A percentile compares a stretch with the other conserved stretches of the same genome.
Evolutionary conservation across 306 rosid genomes (phyloP).

Genomic region (Astragalus glycyphyllos): DNA sequence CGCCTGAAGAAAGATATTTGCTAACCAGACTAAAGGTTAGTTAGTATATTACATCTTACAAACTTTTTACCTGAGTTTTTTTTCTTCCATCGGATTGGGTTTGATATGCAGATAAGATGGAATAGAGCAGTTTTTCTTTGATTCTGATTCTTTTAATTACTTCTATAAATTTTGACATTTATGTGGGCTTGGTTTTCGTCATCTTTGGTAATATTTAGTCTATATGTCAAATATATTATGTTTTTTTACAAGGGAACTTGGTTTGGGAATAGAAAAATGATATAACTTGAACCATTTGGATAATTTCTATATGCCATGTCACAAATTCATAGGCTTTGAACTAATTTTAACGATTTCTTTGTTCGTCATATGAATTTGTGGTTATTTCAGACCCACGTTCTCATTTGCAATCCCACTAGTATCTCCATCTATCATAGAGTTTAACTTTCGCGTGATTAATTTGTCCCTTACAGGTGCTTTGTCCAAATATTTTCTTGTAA

Average conservation of each 20-base stretch:
- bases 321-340: slow-evolving; percentile 1
- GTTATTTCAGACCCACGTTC: slow-evolving; percentile 19
- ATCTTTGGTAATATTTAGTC: slow-evolving; percentile 34
- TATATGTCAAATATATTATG: slow-evolving; percentile 25
- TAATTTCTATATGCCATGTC: background rate
- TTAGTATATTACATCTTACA: slow-evolving; percentile 16
- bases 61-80: background rate
- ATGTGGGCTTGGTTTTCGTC: slow-evolving; percentile 20
- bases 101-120: background rate
- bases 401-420: slow-evolving; percentile 18
- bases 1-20: slow-evolving; percentile 14
- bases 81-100: background rate
- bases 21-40: slow-evolving; percentile 34
- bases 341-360: background rate
- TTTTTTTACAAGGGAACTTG: background rate
- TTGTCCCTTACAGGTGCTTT: slow-evolving; percentile 62
- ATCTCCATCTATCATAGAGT: slow-evolving; percentile 20
- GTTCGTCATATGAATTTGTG: slow-evolving; percentile 1
- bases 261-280: slow-evolving; percentile 23
- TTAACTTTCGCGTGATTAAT: slow-evolving; percentile 42
- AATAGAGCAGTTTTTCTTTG: background rate
- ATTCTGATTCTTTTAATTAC: slow-evolving; percentile 3
- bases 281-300: slow-evolving; percentile 20
- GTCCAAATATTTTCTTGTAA: slow-evolving; percentile 40
- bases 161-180: slow-evolving; percentile 30